Base-by-base conservation (phyloP, 2,329 filamentous ascomycete genomes). In the Shiraia sp. region DNA sequence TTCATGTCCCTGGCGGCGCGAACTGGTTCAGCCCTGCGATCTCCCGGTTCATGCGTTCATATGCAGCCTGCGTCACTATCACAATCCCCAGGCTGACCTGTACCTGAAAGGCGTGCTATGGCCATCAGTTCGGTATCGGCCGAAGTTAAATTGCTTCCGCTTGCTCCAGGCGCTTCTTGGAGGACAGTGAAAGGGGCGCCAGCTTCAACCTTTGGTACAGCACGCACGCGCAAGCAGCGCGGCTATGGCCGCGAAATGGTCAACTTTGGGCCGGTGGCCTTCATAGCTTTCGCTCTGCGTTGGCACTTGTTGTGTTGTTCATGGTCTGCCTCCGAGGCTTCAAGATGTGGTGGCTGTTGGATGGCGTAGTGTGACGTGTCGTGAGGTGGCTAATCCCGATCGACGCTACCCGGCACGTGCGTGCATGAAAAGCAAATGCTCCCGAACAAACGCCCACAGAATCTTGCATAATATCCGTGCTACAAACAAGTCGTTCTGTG, bases 251-350 rank as follows among this genome's bases (percentile, higher is more conserved):
- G 13, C 10, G 23, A 25, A 23, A 14, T 17, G 14, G 13, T 9
- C 22, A 9, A 15, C 22, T 35, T 25, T 39, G 51, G 51, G 40
- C 39, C 48, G 36, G 44, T 32, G 37, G 48, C 52, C 55, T 53
- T 43, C 47, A 48, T 38, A 49, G 39, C 43, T 30, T 36, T 53
- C 26, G 28, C 52, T 53, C 49, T 59, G 56, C 54, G 54, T 47
- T 58, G 54, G 56, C 56, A 59, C 36, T 45, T 41, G 56, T 58
- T 58, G 50, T 54, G 56, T 53, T 59, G 55, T 59, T 59, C 54
- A 51, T 48, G 27, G 42, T 56, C 46, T 31, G 27, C 44, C 29
- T 37, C 40, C 47, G 42, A 33, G 45, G 46, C 47, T 30, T 40
- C 42, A 25, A 45, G 35, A 36, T 47, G 47, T 49, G 45, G 50